Evolutionary conservation across 441 rosid genomes (phyloP).

Genomic region (Arabidopsis lyrata): DNA sequence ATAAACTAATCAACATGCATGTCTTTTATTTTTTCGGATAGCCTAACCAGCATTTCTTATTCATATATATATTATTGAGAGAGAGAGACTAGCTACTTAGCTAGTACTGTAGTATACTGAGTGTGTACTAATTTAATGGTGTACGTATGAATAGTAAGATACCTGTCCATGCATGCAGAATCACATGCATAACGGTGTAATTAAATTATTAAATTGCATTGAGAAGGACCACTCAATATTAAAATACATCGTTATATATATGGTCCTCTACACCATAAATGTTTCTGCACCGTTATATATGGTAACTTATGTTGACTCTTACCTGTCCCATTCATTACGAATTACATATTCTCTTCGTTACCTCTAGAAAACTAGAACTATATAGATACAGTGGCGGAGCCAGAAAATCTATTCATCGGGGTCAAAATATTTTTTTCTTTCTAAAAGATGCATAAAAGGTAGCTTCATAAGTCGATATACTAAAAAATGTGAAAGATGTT

Average conservation of each 20-base stretch:
- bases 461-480: too few species aligned
- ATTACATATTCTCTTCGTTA: conserved; percentile 17
- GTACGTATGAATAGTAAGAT: conserved; percentile 26
- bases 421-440: too few species aligned
- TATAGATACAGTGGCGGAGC: too few species aligned
- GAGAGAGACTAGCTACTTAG: not conserved
- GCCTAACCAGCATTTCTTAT: too few species aligned
- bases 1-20: not conserved
- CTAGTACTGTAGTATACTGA: conserved; percentile 4
- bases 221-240: conserved; percentile 31
- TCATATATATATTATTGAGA: not conserved
- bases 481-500: too few species aligned
- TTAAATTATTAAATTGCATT: conserved; percentile 13
- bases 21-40: too few species aligned
- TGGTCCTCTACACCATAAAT: conserved; percentile 40
- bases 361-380: conserved; percentile 33
- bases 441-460: too few species aligned
- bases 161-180: conserved; percentile 39
- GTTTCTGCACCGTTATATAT: conserved; percentile 36
- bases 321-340: conserved; percentile 32
- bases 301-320: conserved; percentile 45
- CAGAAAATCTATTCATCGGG: too few species aligned
- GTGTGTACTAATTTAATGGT: not conserved
- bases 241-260: not conserved
- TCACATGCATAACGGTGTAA: conserved; percentile 35